A percentile compares a stretch with the other conserved stretches of the same genome.
These are phyloP conservation scores for Wickerhamomyces kurtzmanii DNA, from an alignment of 805 yeast genomes.

Conservation along the genomic window DNA sequence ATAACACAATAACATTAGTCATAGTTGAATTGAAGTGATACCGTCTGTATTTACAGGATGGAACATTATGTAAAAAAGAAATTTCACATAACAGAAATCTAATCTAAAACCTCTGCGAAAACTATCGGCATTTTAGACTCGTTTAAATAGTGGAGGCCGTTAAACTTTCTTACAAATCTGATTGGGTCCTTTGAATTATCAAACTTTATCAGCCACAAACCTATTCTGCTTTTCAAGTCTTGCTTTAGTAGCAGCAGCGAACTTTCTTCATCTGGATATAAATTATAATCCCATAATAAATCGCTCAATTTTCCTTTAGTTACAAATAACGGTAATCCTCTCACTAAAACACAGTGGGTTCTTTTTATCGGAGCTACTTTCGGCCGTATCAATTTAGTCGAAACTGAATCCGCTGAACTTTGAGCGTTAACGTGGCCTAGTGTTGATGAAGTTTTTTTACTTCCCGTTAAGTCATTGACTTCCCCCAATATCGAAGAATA, in stretches of 20 bases:
- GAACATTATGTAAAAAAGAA: background rate
- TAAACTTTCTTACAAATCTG: slow-evolving; percentile 40
- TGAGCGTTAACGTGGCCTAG: no score
- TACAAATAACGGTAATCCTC: slow-evolving; percentile 37
- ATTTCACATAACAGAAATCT: slow-evolving; percentile 4
- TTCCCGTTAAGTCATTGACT: no score
- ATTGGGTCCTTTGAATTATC: slow-evolving; percentile 32
- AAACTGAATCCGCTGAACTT: no score
- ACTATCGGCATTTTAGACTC: slow-evolving; percentile 17
- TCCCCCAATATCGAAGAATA: no score
- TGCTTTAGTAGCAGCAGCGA: no score
- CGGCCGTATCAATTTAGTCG: no score
- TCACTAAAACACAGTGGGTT: slow-evolving; percentile 26
- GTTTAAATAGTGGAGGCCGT: slow-evolving; percentile 30
- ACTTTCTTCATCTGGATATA: no score
- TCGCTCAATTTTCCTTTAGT: slow-evolving; percentile 23
- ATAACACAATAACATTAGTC: no score
- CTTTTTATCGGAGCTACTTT: no score
- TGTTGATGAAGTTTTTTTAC: no score
- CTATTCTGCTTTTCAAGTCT: no score
- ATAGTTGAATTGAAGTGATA: slow-evolving; percentile 1
- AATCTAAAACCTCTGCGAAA: slow-evolving; percentile 22
- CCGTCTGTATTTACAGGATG: slow-evolving; percentile 1
- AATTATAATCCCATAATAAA: slow-evolving; percentile 39
- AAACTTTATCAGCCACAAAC: slow-evolving; percentile 31